Base-by-base conservation (phyloP, 1,284 basidiomycete genomes). In the Rhodotorula sp. region DNA sequence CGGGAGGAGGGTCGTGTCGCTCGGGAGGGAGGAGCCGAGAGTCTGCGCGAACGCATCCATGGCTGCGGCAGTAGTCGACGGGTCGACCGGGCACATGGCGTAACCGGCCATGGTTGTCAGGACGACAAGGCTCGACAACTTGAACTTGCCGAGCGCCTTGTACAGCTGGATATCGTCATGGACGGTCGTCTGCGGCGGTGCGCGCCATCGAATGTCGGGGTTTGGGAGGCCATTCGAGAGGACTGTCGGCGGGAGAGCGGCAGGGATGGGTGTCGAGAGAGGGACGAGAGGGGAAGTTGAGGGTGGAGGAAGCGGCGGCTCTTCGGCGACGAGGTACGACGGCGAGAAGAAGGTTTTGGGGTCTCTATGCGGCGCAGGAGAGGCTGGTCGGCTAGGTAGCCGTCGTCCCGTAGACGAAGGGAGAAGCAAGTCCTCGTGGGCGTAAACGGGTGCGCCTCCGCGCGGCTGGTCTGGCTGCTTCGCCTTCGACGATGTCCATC, bases 101-200 rank as follows among this genome's bases (percentile, higher is more conserved):
- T 98, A 92, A 49, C 93, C 90, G 2, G 92, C 89, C 85, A 97
- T 93, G 24, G 94, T 88, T 11, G 92, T 93, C 49, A 99, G 85
- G 8, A 92, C 90, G 73, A 95, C 89, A 61, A 98, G 85, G n/a
- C 89, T 85, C 13, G 91, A 92, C 34, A 99, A 87, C 15, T 89
- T 89, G 8, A 89, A 85, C 80, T 99, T 99, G 34, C 92, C 87
- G 2, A 99, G 86, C 77, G 92, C 87, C 32, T 85, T 84, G 81
- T 98, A 99, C 51, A 81, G 72, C 27, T 61, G 57, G 19, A 78
- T 46, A 64, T 73, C 71, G 54, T 75, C 70, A 17, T 47, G 51
- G 32, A 75, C 51, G 15, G 68, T 47, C 15, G 72, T 66, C 24
- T 62, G 59, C n/a, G 65, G 67, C 22, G 48, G 53, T 1, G 73